These are phyloP conservation scores for Leishmania tarentolae DNA, from an alignment of 208 protist genomes.

Conservation along the genomic window DNA sequence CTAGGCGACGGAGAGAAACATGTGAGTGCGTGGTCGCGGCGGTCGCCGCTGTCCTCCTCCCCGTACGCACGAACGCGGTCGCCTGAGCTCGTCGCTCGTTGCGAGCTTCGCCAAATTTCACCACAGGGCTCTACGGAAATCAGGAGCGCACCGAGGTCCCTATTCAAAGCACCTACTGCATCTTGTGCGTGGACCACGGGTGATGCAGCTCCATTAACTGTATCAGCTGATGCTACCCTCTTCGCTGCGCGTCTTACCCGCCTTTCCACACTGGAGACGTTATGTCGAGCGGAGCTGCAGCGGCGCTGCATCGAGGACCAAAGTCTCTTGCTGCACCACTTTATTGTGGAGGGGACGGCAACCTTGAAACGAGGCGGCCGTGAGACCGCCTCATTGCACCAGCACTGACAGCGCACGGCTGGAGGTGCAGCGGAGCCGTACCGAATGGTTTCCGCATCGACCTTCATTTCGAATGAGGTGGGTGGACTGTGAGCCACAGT, in stretches of 20 bases:
- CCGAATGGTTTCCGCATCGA: slow-evolving; percentile 4
- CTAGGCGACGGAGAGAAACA: background rate
- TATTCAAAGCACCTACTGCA: background rate
- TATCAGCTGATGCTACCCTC: slow-evolving; percentile 2
- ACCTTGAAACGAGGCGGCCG: slow-evolving; percentile 14
- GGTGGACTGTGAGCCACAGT: slow-evolving; percentile 6
- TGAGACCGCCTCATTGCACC: background rate
- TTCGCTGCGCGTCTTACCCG: slow-evolving; percentile 18
- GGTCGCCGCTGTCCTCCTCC: background rate
- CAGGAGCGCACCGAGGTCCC: background rate
- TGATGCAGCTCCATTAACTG: too few relatives aligned
- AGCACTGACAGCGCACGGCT: background rate
- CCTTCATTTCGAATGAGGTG: slow-evolving; percentile 31
- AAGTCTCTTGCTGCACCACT: slow-evolving; percentile 33
- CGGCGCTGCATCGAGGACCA: slow-evolving; percentile 36
- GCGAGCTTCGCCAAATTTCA: background rate
- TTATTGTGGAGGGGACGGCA: slow-evolving; percentile 36
- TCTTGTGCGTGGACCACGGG: background rate
- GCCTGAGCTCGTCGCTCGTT: background rate
- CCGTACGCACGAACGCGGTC: background rate
- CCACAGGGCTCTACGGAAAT: background rate
- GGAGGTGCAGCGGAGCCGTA: background rate
- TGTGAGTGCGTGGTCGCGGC: slow-evolving; percentile 2
- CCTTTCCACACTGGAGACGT: slow-evolving; percentile 30
- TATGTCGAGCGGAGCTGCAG: slow-evolving; percentile 35